These are phyloP conservation scores for Hygrocybe punicea DNA, from an alignment of 768 basidiomycete genomes.

Conservation along the genomic window DNA sequence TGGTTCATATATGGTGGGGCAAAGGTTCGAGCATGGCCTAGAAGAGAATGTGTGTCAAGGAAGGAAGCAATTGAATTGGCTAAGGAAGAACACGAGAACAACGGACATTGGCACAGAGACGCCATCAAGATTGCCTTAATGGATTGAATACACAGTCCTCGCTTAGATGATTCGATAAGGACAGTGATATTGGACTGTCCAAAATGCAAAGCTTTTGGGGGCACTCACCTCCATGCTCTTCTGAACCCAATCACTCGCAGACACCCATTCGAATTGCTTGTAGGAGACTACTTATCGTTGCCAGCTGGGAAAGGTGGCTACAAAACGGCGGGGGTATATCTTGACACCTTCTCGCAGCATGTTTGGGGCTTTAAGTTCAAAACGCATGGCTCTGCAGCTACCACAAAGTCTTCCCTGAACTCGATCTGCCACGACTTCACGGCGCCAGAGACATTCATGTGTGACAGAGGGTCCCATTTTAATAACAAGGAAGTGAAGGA, in stretches of 20 bases:
- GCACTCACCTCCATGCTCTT: neutral
- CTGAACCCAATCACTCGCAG: neutral
- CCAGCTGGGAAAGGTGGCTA: neutral
- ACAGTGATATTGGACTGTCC: neutral
- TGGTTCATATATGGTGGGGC: constrained; percentile 24
- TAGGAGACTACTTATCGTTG: neutral
- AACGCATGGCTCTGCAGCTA: constrained; percentile 13
- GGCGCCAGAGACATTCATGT: constrained; percentile 34
- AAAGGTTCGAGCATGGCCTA: constrained; percentile 11
- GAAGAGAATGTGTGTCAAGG: constrained; percentile 28
- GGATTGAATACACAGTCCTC: neutral
- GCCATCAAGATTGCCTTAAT: neutral
- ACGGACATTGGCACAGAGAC: neutral
- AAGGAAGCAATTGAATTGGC: too few species aligned
- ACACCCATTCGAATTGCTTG: neutral
- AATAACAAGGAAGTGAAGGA: constrained; percentile 29
- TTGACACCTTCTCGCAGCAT: too few species aligned
- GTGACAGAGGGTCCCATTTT: constrained; percentile 38
- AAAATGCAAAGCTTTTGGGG: neutral
- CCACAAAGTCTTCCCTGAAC: constrained; percentile 23
- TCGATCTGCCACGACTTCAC: constrained; percentile 23
- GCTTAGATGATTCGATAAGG: neutral
- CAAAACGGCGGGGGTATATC: too few species aligned
- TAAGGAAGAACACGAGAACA: too few species aligned
- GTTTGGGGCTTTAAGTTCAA: constrained; percentile 14